Evolutionary conservation across 768 basidiomycete genomes (phyloP), one percentile per base, ranked within the genome.

Genomic region (Asterophora parasitica): DNA sequence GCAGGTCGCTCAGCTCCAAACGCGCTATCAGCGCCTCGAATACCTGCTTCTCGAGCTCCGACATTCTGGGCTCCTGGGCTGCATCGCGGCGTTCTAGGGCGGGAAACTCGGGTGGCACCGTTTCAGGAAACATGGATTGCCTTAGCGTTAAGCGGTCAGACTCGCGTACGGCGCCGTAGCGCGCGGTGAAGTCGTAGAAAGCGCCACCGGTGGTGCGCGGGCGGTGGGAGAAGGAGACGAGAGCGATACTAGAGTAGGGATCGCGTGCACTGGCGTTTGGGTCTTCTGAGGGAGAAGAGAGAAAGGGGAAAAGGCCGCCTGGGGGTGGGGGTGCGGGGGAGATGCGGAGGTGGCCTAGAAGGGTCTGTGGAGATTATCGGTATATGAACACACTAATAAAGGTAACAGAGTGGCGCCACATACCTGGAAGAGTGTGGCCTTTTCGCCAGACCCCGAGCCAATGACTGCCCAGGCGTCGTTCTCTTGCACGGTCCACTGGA

Each of bases 121-220:
- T 73, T 50, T 81, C 76, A 2, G 78, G 74, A 52, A 81, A 76
- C 69, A 92, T 76, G 49, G 76, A 82, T 57, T 93, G 73, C 7
- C 83, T 72, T 17, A 94, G 74, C 0, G 93, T 91, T 44, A 82
- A 63, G 23, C 78, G 76, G 59, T 95, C 94, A 59, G 86, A 89
- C 13, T 95, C 93, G 13, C 87, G 73, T 32, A 92, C 78, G 0
- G 89, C 86, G 16, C 90, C 92, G 61, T 97, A 98, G 2, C 93
- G 81, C 2, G 93, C 92, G 0, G 92, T 88, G 59, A 87, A 96
- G 66, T 98, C 94, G 51, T 88, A 87, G 68, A 98, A 98, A 9
- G 78, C 88, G 7, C 85, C 83, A 0, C 79, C 79, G 0, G 74
- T 67, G 1, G 71, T 70, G 15, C 75, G 70, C 1, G 75, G 70